Evolutionary conservation across 768 basidiomycete species (phyloP).

Genomic region (Tylopilus sp.): DNA sequence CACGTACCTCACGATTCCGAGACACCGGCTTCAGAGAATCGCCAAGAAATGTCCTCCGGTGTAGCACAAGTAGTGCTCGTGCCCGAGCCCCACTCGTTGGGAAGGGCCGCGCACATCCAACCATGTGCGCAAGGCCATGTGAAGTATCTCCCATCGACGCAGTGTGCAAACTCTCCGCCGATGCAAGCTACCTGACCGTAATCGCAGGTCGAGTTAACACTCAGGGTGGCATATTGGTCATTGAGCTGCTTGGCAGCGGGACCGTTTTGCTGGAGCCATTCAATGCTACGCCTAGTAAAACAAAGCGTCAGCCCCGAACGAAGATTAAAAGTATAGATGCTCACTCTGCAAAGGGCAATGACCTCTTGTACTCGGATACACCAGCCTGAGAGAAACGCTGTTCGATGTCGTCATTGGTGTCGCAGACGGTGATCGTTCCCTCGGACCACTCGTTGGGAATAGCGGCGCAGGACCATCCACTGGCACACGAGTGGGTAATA

Average conservation of each 20-base stretch:
- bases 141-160: constrained; percentile 12
- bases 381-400: constrained; percentile 11
- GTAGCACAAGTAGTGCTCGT: constrained; percentile 21
- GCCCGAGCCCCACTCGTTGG: constrained; percentile 15
- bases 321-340: not conserved
- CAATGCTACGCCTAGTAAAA: constrained; percentile 10
- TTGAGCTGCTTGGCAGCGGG: constrained; percentile 25
- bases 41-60: constrained; percentile 14
- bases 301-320: not conserved
- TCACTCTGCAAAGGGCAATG: not conserved
- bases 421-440: constrained; percentile 22
- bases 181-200: constrained; percentile 20
- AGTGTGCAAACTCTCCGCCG: constrained; percentile 15
- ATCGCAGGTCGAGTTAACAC: constrained; percentile 16
- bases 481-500: constrained; percentile 6
- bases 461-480: constrained; percentile 21
- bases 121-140: constrained; percentile 9
- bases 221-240: constrained; percentile 17
- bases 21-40: constrained; percentile 18
- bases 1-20: constrained; percentile 16
- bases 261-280: constrained; percentile 22
- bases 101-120: constrained; percentile 23
- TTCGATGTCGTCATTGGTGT: constrained; percentile 8
- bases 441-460: constrained; percentile 22
- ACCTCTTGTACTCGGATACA: constrained; percentile 14